Base-by-base conservation (phyloP, 306 rosid genomes). In the Cucumis hystrix region DNA sequence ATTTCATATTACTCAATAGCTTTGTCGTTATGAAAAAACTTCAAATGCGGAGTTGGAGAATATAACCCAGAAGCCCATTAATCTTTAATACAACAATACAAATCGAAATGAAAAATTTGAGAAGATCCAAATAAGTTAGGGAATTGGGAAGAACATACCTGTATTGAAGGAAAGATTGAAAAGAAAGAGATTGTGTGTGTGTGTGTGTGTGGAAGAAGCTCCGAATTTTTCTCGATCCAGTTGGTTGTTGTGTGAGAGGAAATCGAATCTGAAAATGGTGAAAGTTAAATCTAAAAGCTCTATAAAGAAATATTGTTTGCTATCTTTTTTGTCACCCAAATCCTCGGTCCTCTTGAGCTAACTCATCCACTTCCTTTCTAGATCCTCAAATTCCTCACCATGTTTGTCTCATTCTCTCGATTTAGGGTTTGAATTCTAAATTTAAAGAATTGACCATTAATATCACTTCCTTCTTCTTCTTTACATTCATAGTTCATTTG, bases 171-270 rank as follows among this genome's bases (percentile, higher is more conserved):
- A 15, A 59, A 4, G 64, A 59, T 59, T 23, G 64, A 59, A 59
- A 75, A 57, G 77, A 4, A 33, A 37, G 37, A 72, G 58, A 15
- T 15, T 18, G 28, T 15, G 51, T 47, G 14, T 28, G 30, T 28
- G 30, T 28, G 30, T 28, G 30, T 18, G 40, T 18, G 77, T 80
- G 72, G 63, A 79, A 88, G 76, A 83, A 81, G 73, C 74, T 56
- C 80, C 85, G 64, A 89, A 87, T 82, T 86, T 84, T 78, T 86
- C 86, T 83, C 82, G 79, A 79, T 71, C 85, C 49, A 65, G 76
- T 83, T 64, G 85, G 77, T 84, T 80, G 18, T 76, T 89, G 98
- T 89, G 87, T 75, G 86, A 85, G 86, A 85, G 70, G 20, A 69
- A 43, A 69, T 69, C 75, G 39, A 43, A 69, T 21, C 43, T 37